phyloP scores from a whole-genome alignment of 495 filamentous ascomycete species.

The Aspergillus haitiensis region DNA sequence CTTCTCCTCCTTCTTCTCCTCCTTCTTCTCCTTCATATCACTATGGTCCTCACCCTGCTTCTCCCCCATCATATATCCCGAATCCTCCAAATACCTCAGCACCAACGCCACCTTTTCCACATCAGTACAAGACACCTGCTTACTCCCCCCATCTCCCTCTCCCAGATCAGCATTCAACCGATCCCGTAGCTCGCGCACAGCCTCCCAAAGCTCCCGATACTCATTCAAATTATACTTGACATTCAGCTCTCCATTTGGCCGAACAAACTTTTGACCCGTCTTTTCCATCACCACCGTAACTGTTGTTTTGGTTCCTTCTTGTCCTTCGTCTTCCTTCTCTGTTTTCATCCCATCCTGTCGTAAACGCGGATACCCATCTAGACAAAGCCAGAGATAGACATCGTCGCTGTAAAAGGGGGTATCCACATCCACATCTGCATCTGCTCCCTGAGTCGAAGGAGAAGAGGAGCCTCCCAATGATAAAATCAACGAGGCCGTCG shows the following conservation, averaged over 20 bases:
- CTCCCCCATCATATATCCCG: constrained; percentile 21
- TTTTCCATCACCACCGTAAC: too few relatives aligned
- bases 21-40: neutral
- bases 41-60: neutral
- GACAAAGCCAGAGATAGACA: constrained; percentile 65
- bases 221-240: constrained; percentile 68
- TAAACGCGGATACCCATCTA: constrained; percentile 24
- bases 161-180: constrained; percentile 38
- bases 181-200: constrained; percentile 43
- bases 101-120: constrained; percentile 72
- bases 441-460: constrained; percentile 24
- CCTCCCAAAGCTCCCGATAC: constrained; percentile 55
- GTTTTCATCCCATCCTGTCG: constrained; percentile 1
- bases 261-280: constrained; percentile 31
- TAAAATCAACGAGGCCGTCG: constrained; percentile 71
- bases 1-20: neutral
- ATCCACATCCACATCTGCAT: constrained; percentile 40
- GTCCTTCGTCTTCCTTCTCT: constrained; percentile 8
- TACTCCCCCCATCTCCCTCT: constrained; percentile 4
- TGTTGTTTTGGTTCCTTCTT: too few relatives aligned
- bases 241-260: constrained; percentile 44
- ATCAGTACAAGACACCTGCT: constrained; percentile 52
- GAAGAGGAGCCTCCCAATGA: constrained; percentile 45
- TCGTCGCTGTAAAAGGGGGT: constrained; percentile 79
- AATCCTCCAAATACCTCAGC: constrained; percentile 35